Base-by-base conservation (phyloP, 805 yeast genomes). In the Kluyveromyces starmeri region DNA sequence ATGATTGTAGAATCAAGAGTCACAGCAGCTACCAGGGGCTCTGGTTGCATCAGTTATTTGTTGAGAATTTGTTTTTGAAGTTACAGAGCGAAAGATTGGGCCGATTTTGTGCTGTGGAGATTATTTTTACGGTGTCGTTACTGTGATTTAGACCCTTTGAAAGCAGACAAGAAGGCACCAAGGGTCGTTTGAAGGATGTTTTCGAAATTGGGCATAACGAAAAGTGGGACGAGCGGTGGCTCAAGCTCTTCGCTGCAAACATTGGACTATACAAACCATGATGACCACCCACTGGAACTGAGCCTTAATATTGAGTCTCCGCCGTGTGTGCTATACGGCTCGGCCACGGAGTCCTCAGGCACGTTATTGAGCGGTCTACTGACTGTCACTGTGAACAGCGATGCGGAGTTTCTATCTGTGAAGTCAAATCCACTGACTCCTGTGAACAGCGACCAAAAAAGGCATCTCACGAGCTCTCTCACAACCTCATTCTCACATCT, bases 301-400 rank as follows among this genome's bases (percentile, higher is more conserved):
- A 53, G 75, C 1, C 68, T 88, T 21, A 67, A 68, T 24, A 64
- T 92, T 15, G 99, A 92, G 53, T 79, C 94, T 2, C 97, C 97
- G 1, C 98, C 99, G 0, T 68, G 88, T 24, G 73, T 84, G 29
- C 61, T 92, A 36, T 89, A 83, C 51, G 98, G 98, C 0, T 59
- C 70, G 1, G 81, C 88, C 3, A 56, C 60, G 7, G 92, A 83
- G 39, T 76, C 92, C 2, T 69, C 94, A 0, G 98, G 99, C 1
- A 81, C 95, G 4, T 67, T 89, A 16, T 62, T 92, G 21, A 75
- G 86, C 21, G 99, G 99, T 0, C 64, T 84, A 7, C 60, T 92
- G 31, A 69, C 70, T 23, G 59, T 92, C 29, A 71, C 69, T 20
- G 67, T 79, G 1, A 55, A 63, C n/a, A 47, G 53, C 34, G 59